Evolutionary conservation across 2,329 filamentous ascomycete genomes (phyloP).

Genomic region (Pestalotiopsis fici): DNA sequence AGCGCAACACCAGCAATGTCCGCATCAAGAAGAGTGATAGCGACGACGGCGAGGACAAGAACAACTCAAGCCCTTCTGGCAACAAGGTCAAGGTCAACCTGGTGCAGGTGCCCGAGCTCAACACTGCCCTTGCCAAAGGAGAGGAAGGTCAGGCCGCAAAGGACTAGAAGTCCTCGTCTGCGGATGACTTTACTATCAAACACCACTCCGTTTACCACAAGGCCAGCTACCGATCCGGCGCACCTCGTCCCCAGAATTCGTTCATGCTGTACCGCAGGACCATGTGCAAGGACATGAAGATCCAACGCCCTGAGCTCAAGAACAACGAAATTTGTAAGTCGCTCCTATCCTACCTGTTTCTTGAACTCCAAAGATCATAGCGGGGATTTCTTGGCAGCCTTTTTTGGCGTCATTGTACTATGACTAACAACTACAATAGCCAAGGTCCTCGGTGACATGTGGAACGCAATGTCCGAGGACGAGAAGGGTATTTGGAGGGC

Average conservation of each 20-base stretch:
- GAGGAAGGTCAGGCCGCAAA: not conserved
- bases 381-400: no score
- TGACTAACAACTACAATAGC: not conserved
- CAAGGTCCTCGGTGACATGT: slow-evolving; percentile 5
- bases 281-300: not conserved
- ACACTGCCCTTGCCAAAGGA: not conserved
- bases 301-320: not conserved
- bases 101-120: not conserved
- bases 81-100: not conserved
- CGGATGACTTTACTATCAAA: slow-evolving; percentile 3
- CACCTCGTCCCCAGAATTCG: slow-evolving; percentile 4
- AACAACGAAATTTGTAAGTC: slow-evolving; percentile 7
- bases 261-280: slow-evolving; percentile 1
- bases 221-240: not conserved
- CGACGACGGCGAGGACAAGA: not conserved
- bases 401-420: not conserved
- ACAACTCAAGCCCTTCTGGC: not conserved
- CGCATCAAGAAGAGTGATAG: not conserved
- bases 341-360: not conserved
- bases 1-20: not conserved
- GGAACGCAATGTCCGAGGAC: not conserved
- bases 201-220: slow-evolving; percentile 5
- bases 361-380: not conserved
- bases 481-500: slow-evolving; percentile 2
- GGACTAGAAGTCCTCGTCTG: not conserved